Evolutionary conservation across 2,329 filamentous ascomycete genomes (phyloP).

Genomic region (Penicillium sp.): DNA sequence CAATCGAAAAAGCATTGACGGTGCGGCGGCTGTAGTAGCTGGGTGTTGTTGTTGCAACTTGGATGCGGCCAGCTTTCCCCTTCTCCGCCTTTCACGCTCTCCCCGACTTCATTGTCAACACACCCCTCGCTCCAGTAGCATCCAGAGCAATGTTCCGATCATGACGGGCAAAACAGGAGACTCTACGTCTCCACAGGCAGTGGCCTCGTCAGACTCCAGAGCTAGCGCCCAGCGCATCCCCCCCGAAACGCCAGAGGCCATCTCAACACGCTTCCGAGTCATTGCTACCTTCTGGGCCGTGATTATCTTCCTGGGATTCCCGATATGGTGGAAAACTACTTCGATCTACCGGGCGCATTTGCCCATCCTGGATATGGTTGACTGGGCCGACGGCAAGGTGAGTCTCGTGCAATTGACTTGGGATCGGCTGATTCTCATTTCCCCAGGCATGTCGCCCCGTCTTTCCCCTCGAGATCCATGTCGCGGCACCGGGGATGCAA

Average conservation of each 20-base stretch:
- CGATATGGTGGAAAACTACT: constrained; percentile 95
- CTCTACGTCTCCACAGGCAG: constrained; percentile 26
- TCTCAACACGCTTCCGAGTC: constrained; percentile 68
- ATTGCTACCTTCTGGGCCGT: constrained; percentile 89
- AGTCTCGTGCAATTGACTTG: neutral
- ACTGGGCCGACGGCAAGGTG: constrained; percentile 90
- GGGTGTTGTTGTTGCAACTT: neutral
- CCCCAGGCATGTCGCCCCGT: constrained; percentile 78
- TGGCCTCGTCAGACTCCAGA: constrained; percentile 16
- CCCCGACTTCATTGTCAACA: constrained; percentile 15
- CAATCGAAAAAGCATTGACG: too few species aligned
- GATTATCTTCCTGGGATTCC: constrained; percentile 77
- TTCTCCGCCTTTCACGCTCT: constrained; percentile 22
- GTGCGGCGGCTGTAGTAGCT: neutral
- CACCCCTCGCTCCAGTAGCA: constrained; percentile 2
- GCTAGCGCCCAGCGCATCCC: constrained; percentile 49
- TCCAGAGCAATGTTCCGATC: constrained; percentile 29
- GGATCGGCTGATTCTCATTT: constrained; percentile 9
- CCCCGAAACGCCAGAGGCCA: constrained; percentile 69
- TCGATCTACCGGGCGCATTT: constrained; percentile 84
- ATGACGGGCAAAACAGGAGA: constrained; percentile 38
- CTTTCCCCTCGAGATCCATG: constrained; percentile 78
- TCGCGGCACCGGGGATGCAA: constrained; percentile 67
- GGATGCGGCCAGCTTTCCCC: constrained; percentile 8
- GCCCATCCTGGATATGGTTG: constrained; percentile 80